Conservation (phyloP, 495 filamentous ascomycete species). For the Penicillium simplicissimum region DNA sequence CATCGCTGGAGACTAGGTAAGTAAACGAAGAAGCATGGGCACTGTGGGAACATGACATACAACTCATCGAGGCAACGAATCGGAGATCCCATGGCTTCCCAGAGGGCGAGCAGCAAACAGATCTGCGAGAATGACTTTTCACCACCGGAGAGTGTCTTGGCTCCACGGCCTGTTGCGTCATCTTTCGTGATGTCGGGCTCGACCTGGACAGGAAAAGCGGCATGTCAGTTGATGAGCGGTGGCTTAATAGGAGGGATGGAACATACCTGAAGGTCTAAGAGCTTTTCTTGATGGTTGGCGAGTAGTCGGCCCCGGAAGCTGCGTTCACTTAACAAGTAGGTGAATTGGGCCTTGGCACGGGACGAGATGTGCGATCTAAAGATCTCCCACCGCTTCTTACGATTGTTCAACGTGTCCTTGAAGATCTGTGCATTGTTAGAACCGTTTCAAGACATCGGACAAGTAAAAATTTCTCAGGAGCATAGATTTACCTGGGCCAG, state of each 20-base stretch:
- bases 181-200: conserved; percentile 77
- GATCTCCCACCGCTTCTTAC: conserved; percentile 71
- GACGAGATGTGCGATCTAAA: conserved; percentile 84
- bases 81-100: conserved; percentile 97
- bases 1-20: conserved; percentile 61
- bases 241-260: background rate
- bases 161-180: conserved; percentile 67
- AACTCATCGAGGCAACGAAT: conserved; percentile 97
- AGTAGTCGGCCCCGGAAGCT: conserved; percentile 80
- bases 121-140: conserved; percentile 98
- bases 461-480: background rate
- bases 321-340: conserved; percentile 82
- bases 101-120: conserved; percentile 86
- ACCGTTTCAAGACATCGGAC: background rate
- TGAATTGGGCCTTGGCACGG: conserved; percentile 81
- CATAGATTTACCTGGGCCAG: conserved; percentile 49
- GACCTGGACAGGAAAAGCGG: conserved; percentile 43
- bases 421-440: conserved; percentile 44
- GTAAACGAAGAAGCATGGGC: conserved; percentile 7
- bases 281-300: conserved; percentile 71
- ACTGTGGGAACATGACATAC: conserved; percentile 40
- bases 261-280: conserved; percentile 72
- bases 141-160: conserved; percentile 90
- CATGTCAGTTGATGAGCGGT: conserved; percentile 4
- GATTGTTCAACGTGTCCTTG: conserved; percentile 64